These are phyloP conservation scores for Hysterium pulicare DNA, from an alignment of 2,329 filamentous ascomycete genomes.

Conservation along the genomic window DNA sequence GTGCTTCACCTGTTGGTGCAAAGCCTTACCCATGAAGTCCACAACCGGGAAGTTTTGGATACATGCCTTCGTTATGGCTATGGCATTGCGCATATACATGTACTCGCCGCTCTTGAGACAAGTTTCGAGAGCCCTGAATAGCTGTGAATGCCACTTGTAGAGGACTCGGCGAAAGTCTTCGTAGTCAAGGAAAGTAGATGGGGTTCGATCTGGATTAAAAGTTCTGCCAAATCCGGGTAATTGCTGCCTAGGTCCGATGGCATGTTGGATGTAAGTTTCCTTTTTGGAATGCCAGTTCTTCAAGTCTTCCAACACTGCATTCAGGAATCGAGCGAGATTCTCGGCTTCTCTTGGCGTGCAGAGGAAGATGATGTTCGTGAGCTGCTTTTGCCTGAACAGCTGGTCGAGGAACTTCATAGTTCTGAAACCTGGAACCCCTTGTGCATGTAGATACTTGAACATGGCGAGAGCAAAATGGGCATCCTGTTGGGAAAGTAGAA, in stretches of 20 bases:
- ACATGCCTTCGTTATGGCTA: conserved; percentile 79
- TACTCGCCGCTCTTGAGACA: conserved; percentile 84
- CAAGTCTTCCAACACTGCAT: conserved; percentile 75
- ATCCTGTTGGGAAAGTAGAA: conserved; percentile 79
- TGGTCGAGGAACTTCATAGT: conserved; percentile 79
- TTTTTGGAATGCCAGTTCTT: conserved; percentile 80
- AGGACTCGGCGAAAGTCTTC: conserved; percentile 82
- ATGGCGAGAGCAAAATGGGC: conserved; percentile 86
- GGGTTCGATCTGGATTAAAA: conserved; percentile 67
- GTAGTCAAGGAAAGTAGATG: conserved; percentile 71
- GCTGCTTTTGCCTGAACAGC: conserved; percentile 76
- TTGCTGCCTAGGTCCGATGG: conserved; percentile 62
- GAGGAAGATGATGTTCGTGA: conserved; percentile 80
- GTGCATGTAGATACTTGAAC: conserved; percentile 81
- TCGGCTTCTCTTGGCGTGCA: conserved; percentile 89
- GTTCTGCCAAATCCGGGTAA: conserved; percentile 76
- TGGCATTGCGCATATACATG: conserved; percentile 97
- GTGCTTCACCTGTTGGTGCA: conserved; percentile 64
- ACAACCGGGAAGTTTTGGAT: conserved; percentile 82
- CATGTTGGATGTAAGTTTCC: conserved; percentile 75
- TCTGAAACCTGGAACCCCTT: conserved; percentile 80
- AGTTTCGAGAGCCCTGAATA: conserved; percentile 74
- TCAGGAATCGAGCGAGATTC: conserved; percentile 87
- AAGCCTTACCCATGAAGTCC: conserved; percentile 75
- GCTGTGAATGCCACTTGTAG: conserved; percentile 84